Conservation (phyloP, 1,139 yeast genomes). For the Petasospora rhodanensis region DNA sequence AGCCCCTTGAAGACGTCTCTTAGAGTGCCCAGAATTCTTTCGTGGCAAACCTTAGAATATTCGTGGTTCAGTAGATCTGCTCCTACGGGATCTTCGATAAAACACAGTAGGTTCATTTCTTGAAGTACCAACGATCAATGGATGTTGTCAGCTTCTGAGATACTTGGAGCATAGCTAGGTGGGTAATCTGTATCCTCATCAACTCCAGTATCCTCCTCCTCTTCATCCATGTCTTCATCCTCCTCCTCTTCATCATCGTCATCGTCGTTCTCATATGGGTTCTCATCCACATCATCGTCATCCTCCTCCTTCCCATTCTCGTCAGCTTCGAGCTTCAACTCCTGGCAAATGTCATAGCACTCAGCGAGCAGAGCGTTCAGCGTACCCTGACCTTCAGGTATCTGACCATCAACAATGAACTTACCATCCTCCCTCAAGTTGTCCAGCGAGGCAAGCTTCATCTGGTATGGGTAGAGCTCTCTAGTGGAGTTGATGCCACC, state of each 20-base stretch:
- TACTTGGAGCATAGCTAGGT: constrained; percentile 23
- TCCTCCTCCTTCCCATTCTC: constrained; percentile 34
- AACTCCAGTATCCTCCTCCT: constrained; percentile 9
- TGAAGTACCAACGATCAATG: too few relatives aligned
- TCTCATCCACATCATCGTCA: constrained; percentile 17
- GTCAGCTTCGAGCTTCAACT: constrained; percentile 81
- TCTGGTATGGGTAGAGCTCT: constrained; percentile 91
- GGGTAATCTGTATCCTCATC: constrained; percentile 13
- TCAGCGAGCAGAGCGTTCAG: constrained; percentile 86
- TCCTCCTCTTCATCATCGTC: constrained; percentile 24
- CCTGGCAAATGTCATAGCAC: constrained; percentile 90
- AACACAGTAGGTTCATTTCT: too few relatives aligned
- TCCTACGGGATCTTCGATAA: too few relatives aligned
- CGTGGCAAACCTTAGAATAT: too few relatives aligned
- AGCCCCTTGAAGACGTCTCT: too few relatives aligned
- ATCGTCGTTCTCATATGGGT: constrained; percentile 10
- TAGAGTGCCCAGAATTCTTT: too few relatives aligned
- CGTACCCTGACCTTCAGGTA: constrained; percentile 97
- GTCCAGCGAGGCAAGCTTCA: constrained; percentile 87
- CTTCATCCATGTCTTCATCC: constrained; percentile 14
- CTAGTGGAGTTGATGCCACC: constrained; percentile 86
- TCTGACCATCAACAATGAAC: constrained; percentile 78
- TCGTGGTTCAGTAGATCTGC: too few relatives aligned
- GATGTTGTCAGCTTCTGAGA: constrained; percentile 11
- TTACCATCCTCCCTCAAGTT: constrained; percentile 85